phyloP scores from a whole-genome alignment of 176 grass and related monocot genomes.

The Lolium perenne region DNA sequence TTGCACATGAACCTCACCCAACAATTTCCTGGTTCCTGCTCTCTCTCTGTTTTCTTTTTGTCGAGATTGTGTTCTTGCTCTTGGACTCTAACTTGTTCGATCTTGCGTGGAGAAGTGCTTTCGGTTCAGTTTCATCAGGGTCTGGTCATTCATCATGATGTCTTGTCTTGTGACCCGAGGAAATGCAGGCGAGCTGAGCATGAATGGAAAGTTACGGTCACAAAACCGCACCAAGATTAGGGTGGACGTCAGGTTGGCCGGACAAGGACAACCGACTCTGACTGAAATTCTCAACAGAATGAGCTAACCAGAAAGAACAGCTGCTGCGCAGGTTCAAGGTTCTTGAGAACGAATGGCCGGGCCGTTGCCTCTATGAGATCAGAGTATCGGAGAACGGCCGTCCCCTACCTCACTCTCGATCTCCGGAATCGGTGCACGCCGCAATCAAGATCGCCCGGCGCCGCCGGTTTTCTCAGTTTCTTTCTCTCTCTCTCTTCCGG shows the following conservation, averaged over 20 bases:
- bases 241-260: slow-evolving; percentile 25
- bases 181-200: neutral
- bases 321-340: neutral
- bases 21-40: too few relatives aligned
- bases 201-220: neutral
- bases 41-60: too few relatives aligned
- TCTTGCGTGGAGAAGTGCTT: neutral
- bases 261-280: slow-evolving; percentile 43
- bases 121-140: neutral
- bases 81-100: neutral
- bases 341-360: neutral
- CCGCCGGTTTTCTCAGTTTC: neutral
- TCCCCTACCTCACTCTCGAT: slow-evolving; percentile 6
- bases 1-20: neutral
- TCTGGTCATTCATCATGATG: neutral
- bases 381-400: slow-evolving; percentile 35
- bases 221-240: neutral
- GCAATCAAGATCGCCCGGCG: slow-evolving; percentile 7
- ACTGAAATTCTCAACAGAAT: slow-evolving; percentile 26
- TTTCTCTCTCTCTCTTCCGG: neutral
- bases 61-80: too few relatives aligned
- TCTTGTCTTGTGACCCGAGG: neutral
- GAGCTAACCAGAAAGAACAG: neutral
- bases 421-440: slow-evolving; percentile 35
- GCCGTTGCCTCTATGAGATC: slow-evolving; percentile 30